These are phyloP conservation scores for Protomyces inundatus DNA, from an alignment of 1,139 yeast species.

Conservation along the genomic window DNA sequence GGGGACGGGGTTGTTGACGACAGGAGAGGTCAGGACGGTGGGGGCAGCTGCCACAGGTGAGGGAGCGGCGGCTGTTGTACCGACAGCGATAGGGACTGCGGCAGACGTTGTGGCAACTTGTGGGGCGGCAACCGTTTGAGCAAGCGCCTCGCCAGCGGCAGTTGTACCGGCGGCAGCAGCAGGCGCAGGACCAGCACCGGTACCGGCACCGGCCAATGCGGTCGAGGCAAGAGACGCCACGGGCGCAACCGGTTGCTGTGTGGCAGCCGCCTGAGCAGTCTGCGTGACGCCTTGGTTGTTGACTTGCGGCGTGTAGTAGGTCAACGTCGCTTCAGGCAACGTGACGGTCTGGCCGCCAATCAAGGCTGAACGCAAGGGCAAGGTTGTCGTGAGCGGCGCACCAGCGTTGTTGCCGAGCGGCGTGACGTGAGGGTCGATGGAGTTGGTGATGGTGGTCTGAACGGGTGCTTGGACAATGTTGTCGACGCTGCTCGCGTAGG, in stretches of 20 bases:
- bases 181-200: background rate
- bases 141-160: background rate
- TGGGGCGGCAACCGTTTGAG: background rate
- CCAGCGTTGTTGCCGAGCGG: slow-evolving; percentile 16
- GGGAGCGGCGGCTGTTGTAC: slow-evolving; percentile 4
- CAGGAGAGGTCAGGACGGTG: background rate
- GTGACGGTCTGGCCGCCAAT: slow-evolving; percentile 15
- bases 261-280: background rate
- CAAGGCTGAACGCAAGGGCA: slow-evolving; percentile 10
- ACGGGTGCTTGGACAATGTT: slow-evolving; percentile 5
- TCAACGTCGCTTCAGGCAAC: slow-evolving; percentile 8
- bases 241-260: background rate
- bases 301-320: slow-evolving; percentile 19
- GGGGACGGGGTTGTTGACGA: background rate
- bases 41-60: background rate
- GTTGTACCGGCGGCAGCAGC: background rate
- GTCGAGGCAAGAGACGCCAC: background rate
- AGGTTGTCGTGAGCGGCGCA: slow-evolving; percentile 6
- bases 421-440: slow-evolving; percentile 9
- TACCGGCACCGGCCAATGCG: background rate
- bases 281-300: background rate
- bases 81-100: background rate
- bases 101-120: background rate
- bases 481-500: background rate
- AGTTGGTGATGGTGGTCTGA: slow-evolving; percentile 7